A percentile compares a stretch with the other conserved stretches of the same genome.
phyloP scores from a whole-genome alignment of 2,329 filamentous ascomycete genomes.

The Fusarium buxicola region DNA sequence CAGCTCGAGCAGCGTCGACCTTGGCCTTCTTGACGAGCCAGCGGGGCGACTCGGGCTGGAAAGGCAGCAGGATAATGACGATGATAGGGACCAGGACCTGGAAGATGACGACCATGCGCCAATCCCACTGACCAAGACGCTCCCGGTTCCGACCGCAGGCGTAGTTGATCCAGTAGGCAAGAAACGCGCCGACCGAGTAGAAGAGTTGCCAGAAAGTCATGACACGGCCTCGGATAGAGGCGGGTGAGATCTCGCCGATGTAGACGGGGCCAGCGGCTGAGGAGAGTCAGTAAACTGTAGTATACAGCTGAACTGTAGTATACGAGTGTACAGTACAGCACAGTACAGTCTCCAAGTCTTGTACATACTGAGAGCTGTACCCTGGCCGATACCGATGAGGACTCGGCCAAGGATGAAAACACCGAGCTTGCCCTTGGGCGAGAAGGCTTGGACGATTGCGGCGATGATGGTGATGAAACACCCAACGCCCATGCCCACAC shows the following conservation, averaged over 20 bases:
- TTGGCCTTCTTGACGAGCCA: conserved; percentile 74
- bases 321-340: too few relatives aligned
- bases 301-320: too few relatives aligned
- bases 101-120: conserved; percentile 79
- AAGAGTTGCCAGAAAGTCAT: conserved; percentile 77
- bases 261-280: conserved; percentile 75
- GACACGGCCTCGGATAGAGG: conserved; percentile 72
- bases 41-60: conserved; percentile 75
- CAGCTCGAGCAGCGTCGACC: conserved; percentile 68
- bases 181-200: conserved; percentile 71
- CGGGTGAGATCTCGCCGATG: conserved; percentile 74
- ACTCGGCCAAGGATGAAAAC: conserved; percentile 77
- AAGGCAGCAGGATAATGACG: conserved; percentile 71
- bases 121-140: conserved; percentile 76
- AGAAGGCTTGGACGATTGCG: conserved; percentile 76
- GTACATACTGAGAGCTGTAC: conserved; percentile 66
- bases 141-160: conserved; percentile 67
- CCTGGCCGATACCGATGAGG: conserved; percentile 77
- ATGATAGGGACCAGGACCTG: conserved; percentile 74
- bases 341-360: not conserved
- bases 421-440: conserved; percentile 69
- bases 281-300: conserved; percentile 9
- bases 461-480: conserved; percentile 74
- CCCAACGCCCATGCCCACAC: conserved; percentile 73
- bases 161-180: conserved; percentile 68